phyloP scores from a whole-genome alignment of 345 rosid species.

The Citrus hindsii region DNA sequence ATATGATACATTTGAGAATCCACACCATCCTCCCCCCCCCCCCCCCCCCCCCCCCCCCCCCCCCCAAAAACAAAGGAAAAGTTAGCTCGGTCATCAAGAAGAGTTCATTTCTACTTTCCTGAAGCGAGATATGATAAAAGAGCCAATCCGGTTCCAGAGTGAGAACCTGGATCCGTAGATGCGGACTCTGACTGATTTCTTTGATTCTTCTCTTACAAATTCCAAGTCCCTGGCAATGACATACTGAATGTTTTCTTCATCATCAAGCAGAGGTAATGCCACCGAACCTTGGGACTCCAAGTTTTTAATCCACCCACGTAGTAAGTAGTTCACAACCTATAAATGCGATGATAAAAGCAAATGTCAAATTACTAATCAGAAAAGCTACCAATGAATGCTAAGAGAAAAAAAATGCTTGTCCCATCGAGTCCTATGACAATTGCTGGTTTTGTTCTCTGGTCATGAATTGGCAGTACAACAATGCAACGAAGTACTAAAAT shows the following conservation, averaged over 20 bases:
- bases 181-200: slow-evolving; percentile 47
- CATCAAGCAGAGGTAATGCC: slow-evolving; percentile 58
- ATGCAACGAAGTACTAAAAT: neutral
- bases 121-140: slow-evolving; percentile 30
- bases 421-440: too few species aligned
- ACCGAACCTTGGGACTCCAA: slow-evolving; percentile 60
- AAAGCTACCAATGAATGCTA: neutral
- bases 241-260: slow-evolving; percentile 26
- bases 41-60: too few species aligned
- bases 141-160: slow-evolving; percentile 48
- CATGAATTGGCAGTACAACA: neutral
- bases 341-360: slow-evolving; percentile 2
- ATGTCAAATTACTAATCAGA: neutral
- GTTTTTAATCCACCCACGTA: slow-evolving; percentile 82
- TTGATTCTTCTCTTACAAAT: slow-evolving; percentile 60
- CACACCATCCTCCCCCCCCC: neutral
- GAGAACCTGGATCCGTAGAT: slow-evolving; percentile 49
- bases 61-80: neutral
- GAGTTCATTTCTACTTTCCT: slow-evolving; percentile 28
- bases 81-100: neutral
- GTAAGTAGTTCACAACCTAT: slow-evolving; percentile 80
- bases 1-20: neutral
- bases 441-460: neutral
- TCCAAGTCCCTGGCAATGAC: slow-evolving; percentile 50
- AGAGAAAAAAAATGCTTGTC: too few species aligned